Base-by-base conservation (phyloP, 2,329 filamentous ascomycete genomes). In the Colletotrichum ledebouriae region DNA sequence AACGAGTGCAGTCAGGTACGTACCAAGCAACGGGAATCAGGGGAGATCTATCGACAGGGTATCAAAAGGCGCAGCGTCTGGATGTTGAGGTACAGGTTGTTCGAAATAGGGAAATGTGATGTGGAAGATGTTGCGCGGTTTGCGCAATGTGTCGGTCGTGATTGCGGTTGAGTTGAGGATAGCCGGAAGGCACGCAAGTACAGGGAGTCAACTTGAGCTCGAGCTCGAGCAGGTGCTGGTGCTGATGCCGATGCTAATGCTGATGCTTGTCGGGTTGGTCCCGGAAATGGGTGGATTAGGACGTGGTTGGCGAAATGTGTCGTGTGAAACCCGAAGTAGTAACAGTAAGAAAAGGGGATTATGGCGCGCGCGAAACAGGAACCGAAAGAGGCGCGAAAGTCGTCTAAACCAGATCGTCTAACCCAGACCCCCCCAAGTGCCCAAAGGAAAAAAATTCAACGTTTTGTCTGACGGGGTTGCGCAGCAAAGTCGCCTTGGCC, bases 321-420 rank as follows among this genome's bases (percentile, higher is more conserved):
- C 42, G 49, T 44, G 42, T 67, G 63, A 69, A 34, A 62, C 41
- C 17, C 46, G 57, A 50, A 39, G 42, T 17, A 50, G 50, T 57
- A 33, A 55, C 55, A 17, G 15, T 15, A 29, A 44, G 56, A 44
- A 58, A 61, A 63, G 59, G 67, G 66, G 69, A 70, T 65, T 70
- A 67, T 60, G 65, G 63, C 47, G 69, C 59, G 65, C 61, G 59
- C 53, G 56, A 63, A 58, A 66, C 17, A 42, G 56, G 52, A 62
- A 69, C 69, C 50, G 61, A 64, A 68, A 60, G 60, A 69, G 70
- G 63, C 59, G 64, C 50, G 39, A 52, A 50, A 46, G 50, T 61
- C 75, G 76, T 80, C 79, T 81, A 81, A 79, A 78, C 75, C 78
- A 75, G 76, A 73, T 76, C 76, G 76, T 80, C 78, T 80, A 80